Percentiles rank a stretch among this genome's conserved stretches.
These are phyloP conservation scores for Zymoseptoria pseudotritici DNA, from an alignment of 2,329 filamentous ascomycete species.

Conservation along the genomic window DNA sequence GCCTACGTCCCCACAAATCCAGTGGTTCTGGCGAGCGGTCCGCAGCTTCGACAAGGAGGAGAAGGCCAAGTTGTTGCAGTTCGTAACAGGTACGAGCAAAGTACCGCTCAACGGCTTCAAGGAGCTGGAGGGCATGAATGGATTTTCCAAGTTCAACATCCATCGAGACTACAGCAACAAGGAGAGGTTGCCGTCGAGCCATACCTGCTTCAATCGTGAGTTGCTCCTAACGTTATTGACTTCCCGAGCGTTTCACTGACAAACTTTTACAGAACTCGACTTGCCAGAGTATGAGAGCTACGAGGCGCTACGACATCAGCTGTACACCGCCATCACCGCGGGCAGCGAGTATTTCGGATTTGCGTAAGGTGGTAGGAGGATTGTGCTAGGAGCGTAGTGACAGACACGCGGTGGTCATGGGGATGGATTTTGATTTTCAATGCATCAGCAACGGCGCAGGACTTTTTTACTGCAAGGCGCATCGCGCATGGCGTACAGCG, in stretches of 20 bases:
- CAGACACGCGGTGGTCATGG: neutral
- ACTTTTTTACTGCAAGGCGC: neutral
- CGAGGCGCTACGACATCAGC: slow-evolving; percentile 74
- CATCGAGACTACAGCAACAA: slow-evolving; percentile 97
- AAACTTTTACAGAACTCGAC: slow-evolving; percentile 67
- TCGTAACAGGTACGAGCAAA: slow-evolving; percentile 96
- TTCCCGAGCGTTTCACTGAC: slow-evolving; percentile 30
- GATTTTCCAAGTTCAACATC: slow-evolving; percentile 95
- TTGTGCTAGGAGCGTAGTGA: neutral
- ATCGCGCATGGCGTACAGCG: neutral
- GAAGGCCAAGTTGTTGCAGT: slow-evolving; percentile 91
- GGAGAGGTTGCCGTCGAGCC: slow-evolving; percentile 87
- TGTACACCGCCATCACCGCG: slow-evolving; percentile 94
- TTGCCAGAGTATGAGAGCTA: slow-evolving; percentile 97
- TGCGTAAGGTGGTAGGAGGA: slow-evolving; percentile 51
- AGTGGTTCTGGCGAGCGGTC: slow-evolving; percentile 99
- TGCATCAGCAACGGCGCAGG: neutral
- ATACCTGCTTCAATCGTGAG: slow-evolving; percentile 99
- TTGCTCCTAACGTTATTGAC: slow-evolving; percentile 24
- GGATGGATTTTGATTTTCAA: neutral
- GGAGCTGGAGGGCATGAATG: slow-evolving; percentile 98
- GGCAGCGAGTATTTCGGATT: slow-evolving; percentile 97
- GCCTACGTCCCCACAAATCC: slow-evolving; percentile 87
- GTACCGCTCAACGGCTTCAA: slow-evolving; percentile 98
- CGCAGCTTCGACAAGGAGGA: slow-evolving; percentile 98